A percentile compares a stretch with the other conserved stretches of the same genome.
These are phyloP conservation scores for Talaromyces proteolyticus DNA, from an alignment of 495 filamentous ascomycete genomes.

Conservation along the genomic window DNA sequence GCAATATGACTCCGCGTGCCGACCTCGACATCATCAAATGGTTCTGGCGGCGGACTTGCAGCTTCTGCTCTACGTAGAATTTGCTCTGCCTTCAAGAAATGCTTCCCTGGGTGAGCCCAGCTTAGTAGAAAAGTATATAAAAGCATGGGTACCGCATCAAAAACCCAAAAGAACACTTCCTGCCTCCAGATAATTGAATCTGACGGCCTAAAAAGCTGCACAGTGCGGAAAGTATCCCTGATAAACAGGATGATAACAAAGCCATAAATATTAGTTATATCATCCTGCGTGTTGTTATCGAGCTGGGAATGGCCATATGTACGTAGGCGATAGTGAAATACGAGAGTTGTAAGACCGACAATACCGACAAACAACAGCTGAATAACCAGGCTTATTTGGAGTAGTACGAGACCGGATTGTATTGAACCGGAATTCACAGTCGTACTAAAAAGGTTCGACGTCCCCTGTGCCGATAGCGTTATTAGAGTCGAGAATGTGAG, in stretches of 20 bases:
- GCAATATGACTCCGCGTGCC: too few species aligned
- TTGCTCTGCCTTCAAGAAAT: background rate
- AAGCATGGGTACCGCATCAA: background rate
- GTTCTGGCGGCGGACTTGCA: background rate
- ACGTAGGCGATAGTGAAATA: too few species aligned
- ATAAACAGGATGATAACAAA: background rate
- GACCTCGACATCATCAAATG: background rate
- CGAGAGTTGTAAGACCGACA: too few species aligned
- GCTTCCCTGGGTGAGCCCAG: background rate
- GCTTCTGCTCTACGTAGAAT: background rate
- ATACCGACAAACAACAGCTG: too few species aligned
- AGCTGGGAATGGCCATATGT: too few species aligned
- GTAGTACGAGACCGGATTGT: background rate
- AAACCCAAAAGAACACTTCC: background rate
- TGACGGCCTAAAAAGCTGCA: background rate
- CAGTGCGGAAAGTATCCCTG: background rate
- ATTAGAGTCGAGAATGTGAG: background rate
- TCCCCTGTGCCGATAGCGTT: background rate
- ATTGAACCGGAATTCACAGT: background rate
- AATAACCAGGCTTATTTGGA: background rate
- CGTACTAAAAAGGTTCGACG: background rate
- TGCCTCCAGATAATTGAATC: background rate
- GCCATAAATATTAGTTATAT: too few species aligned
- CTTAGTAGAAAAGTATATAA: background rate
- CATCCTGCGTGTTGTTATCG: too few species aligned